These are phyloP conservation scores for Salix viminalis DNA, from an alignment of 345 rosid species.

Conservation along the genomic window DNA sequence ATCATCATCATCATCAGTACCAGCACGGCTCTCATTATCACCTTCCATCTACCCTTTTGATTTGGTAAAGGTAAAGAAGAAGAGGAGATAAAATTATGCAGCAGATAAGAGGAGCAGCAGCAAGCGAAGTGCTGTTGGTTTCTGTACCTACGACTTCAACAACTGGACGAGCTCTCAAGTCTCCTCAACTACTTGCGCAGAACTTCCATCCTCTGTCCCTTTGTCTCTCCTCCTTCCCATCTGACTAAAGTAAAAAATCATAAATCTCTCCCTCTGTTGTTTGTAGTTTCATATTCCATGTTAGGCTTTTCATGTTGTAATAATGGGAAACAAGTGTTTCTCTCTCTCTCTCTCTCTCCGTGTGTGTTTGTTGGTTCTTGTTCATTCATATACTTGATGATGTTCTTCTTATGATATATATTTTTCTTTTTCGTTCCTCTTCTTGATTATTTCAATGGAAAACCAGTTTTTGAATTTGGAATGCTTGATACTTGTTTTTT, in stretches of 20 bases:
- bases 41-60: too few species aligned
- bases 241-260: slow-evolving; percentile 36
- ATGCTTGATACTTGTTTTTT: neutral
- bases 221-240: slow-evolving; percentile 33
- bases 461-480: too few species aligned
- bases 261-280: neutral
- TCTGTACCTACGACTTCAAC: slow-evolving; percentile 23
- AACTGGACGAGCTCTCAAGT: slow-evolving; percentile 27
- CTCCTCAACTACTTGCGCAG: slow-evolving; percentile 7
- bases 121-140: slow-evolving; percentile 31
- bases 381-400: neutral
- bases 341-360: too few species aligned
- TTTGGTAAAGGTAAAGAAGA: too few species aligned
- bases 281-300: neutral
- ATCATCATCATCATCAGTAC: too few species aligned
- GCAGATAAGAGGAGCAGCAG: slow-evolving; percentile 38
- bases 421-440: too few species aligned
- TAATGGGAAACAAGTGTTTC: neutral
- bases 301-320: neutral
- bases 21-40: too few species aligned
- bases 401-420: too few species aligned
- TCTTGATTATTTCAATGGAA: too few species aligned
- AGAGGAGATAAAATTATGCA: neutral
- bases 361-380: neutral
- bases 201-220: slow-evolving; percentile 26